Conservation (phyloP, 768 basidiomycete genomes). For the Macrolepiota dolichaula region DNA sequence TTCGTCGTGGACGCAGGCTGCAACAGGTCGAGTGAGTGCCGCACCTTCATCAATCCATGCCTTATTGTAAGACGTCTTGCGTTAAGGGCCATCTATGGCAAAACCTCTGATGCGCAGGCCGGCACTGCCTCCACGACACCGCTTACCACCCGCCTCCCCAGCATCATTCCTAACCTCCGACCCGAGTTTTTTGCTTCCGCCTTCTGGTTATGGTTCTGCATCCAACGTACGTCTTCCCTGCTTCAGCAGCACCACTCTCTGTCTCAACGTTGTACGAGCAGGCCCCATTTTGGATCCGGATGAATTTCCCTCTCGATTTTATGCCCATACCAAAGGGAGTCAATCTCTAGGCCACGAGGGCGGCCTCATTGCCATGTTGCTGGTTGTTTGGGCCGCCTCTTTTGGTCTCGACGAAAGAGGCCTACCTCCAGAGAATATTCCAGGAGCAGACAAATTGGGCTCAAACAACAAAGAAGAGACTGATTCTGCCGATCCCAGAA, state of each 20-base stretch:
- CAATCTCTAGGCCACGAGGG: conserved; percentile 69
- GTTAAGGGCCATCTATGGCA: conserved; percentile 74
- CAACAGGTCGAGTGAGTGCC: conserved; percentile 79
- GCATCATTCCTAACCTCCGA: conserved; percentile 67
- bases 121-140: conserved; percentile 28
- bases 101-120: conserved; percentile 46
- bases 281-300: conserved; percentile 82
- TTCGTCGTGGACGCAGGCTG: conserved; percentile 72
- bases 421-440: conserved; percentile 36
- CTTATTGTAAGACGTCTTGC: conserved; percentile 6
- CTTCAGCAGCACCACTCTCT: not conserved
- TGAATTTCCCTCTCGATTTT: conserved; percentile 75
- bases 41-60: not conserved
- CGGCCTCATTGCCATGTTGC: conserved; percentile 70
- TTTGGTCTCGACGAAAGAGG: conserved; percentile 86
- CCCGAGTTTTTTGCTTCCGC: conserved; percentile 79
- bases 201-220: conserved; percentile 81
- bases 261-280: conserved; percentile 26
- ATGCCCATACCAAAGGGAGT: conserved; percentile 59
- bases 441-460: conserved; percentile 16
- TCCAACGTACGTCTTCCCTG: conserved; percentile 51
- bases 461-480: conserved; percentile 3
- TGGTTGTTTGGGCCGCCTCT: conserved; percentile 87
- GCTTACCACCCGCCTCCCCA: conserved; percentile 39
- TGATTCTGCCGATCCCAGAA: conserved; percentile 12